Conservation (phyloP, 108 stramenopile species). For the Pseudonitzschia delicatissima region DNA sequence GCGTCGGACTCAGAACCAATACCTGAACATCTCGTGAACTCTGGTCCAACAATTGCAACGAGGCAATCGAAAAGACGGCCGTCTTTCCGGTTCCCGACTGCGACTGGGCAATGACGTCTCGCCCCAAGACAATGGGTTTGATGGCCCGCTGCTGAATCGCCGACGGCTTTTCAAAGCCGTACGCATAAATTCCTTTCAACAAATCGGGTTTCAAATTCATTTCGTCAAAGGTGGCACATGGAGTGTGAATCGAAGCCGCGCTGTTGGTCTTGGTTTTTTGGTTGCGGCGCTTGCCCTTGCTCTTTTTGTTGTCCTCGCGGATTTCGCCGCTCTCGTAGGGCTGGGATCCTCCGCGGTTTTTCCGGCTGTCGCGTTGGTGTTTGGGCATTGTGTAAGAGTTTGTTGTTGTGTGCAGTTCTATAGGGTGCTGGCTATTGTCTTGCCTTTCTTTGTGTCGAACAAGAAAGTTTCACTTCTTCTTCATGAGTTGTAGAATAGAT, state of each 20-base stretch:
- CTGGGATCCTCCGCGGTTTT: background rate
- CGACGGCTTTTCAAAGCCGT: conserved; percentile 95
- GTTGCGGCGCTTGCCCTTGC: background rate
- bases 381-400: background rate
- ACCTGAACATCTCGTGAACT: conserved; percentile 84
- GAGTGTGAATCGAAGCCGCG: conserved; percentile 23
- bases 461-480: too few species aligned
- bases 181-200: conserved; percentile 93
- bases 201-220: conserved; percentile 77
- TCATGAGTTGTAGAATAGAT: too few species aligned
- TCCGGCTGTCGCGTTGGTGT: background rate
- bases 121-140: conserved; percentile 90
- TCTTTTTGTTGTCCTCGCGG: background rate
- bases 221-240: conserved; percentile 79
- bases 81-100: conserved; percentile 97
- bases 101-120: conserved; percentile 97
- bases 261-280: background rate
- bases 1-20: conserved; percentile 92
- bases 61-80: conserved; percentile 95
- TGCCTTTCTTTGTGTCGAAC: too few species aligned
- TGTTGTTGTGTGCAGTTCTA: too few species aligned
- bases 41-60: conserved; percentile 87
- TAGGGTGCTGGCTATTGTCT: too few species aligned
- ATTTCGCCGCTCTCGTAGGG: background rate
- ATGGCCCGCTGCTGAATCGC: conserved; percentile 99